Evolutionary conservation across 495 filamentous ascomycete species (phyloP).

Genomic region (Aspergillus hancockii): DNA sequence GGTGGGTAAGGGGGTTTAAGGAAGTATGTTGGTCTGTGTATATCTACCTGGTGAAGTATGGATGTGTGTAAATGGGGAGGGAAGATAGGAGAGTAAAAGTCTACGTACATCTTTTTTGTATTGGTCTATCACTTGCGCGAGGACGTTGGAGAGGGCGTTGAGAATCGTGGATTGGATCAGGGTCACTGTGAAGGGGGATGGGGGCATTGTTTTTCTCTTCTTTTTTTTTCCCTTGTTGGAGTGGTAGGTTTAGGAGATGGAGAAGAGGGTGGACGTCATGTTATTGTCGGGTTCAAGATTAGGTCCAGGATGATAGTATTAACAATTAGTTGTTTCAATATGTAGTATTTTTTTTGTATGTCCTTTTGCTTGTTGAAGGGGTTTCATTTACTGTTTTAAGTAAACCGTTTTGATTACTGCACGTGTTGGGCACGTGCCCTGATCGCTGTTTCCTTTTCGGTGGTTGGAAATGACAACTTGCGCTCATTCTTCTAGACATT

Average conservation of each 20-base stretch:
- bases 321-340: neutral
- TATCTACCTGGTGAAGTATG: no score
- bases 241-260: neutral
- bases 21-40: no score
- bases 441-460: neutral
- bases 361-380: neutral
- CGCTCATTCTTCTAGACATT: neutral
- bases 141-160: slow-evolving; percentile 72
- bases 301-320: no score
- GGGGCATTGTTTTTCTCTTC: slow-evolving; percentile 19
- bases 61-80: neutral
- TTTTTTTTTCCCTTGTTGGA: neutral
- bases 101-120: slow-evolving; percentile 62
- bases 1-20: neutral
- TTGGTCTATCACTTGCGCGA: slow-evolving; percentile 77
- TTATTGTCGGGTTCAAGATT: neutral
- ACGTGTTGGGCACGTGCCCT: slow-evolving; percentile 20
- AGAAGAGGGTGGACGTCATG: neutral
- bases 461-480: neutral
- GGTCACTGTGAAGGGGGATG: slow-evolving; percentile 60
- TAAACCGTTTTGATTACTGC: slow-evolving; percentile 3
- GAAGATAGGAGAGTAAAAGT: neutral
- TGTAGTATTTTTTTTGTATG: neutral
- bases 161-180: slow-evolving; percentile 73
- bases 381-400: neutral